Conservation (phyloP, 768 basidiomycete genomes). For the Austroboletus eburneus region DNA sequence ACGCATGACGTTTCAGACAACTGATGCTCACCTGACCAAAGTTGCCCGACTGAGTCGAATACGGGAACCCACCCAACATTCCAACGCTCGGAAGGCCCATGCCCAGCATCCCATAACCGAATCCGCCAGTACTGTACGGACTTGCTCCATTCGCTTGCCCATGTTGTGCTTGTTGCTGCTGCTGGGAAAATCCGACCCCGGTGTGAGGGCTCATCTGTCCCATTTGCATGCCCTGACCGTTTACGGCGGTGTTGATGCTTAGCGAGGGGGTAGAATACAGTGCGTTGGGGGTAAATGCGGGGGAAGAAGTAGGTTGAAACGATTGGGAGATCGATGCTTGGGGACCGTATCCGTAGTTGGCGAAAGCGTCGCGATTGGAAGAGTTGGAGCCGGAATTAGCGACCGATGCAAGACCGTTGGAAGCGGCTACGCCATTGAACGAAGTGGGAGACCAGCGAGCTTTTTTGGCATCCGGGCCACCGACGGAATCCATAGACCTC, state of each 20-base stretch:
- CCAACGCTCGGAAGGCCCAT: conserved; percentile 77
- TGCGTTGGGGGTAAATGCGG: conserved; percentile 50
- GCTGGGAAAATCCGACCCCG: conserved; percentile 50
- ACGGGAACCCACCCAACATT: conserved; percentile 70
- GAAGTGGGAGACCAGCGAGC: conserved; percentile 82
- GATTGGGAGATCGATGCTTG: conserved; percentile 61
- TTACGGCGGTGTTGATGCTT: conserved; percentile 55
- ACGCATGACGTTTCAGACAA: neutral
- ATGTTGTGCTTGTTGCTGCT: conserved; percentile 33
- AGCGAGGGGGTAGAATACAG: conserved; percentile 74
- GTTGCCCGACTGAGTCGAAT: conserved; percentile 64
- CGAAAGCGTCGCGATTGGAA: conserved; percentile 64
- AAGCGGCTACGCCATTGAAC: conserved; percentile 32
- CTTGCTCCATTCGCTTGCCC: conserved; percentile 44
- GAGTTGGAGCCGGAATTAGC: conserved; percentile 35
- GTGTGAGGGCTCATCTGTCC: conserved; percentile 68
- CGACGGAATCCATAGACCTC: conserved; percentile 83
- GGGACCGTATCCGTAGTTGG: conserved; percentile 84
- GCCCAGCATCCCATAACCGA: conserved; percentile 71
- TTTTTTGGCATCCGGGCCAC: conserved; percentile 84
- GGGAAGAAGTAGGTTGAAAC: conserved; percentile 43
- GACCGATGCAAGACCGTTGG: conserved; percentile 34
- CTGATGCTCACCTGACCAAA: conserved; percentile 56
- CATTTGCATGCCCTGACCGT: conserved; percentile 44
- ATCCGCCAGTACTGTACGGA: conserved; percentile 48